Base-by-base conservation (phyloP, 2,329 filamentous ascomycete genomes). In the Aspergillus phoenicis region DNA sequence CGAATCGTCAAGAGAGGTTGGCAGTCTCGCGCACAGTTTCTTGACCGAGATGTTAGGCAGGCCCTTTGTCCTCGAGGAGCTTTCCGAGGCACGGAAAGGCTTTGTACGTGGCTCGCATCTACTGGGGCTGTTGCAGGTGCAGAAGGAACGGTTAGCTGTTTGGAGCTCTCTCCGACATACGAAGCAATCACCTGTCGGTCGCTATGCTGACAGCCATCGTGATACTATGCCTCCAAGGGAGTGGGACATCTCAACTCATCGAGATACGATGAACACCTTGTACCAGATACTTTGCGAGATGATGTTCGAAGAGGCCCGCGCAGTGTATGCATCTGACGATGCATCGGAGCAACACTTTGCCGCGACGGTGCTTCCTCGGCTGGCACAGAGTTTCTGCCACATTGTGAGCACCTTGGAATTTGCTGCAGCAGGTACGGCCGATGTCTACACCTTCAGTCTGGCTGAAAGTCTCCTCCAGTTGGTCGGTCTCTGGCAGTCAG, bases 21-120 rank as follows among this genome's bases (percentile, higher is more conserved):
- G 60, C 1, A 38, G 38, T n/a, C 52, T 60, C n/a, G 33, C 57
- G 2, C 57, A 62, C 41, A 26, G 52, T 30, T 22, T 60, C 15
- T 13, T 59, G 57, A 62, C 57, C 8, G 41, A 52, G 15, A 57
- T 62, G 52, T 26, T 60, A 2, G 60, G 60, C 11, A 56, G 60
- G 11, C 11, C 43, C 15, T 59, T 45, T 45, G 30, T n/a, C 22
- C 47, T 28, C 20, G 30, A 62, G 10, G 58, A 62, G 52, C 22
- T 59, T 30, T 24, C 33, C 3, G 66, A 66, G 49, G 61, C 63
- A 1, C 47, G 48, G 1, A 43, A 61, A 22, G 54, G 59, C 26
- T 67, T 64, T 52, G 58, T 66, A 17, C 58, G 53, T 43, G 61
- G 64, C 7, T 51, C 54, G 11, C 64, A 67, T 41, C 39, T 68